Evolutionary conservation across 495 filamentous ascomycete species (phyloP), one percentile per base, ranked within the genome.

Genomic region (Aspergillus ostianus): DNA sequence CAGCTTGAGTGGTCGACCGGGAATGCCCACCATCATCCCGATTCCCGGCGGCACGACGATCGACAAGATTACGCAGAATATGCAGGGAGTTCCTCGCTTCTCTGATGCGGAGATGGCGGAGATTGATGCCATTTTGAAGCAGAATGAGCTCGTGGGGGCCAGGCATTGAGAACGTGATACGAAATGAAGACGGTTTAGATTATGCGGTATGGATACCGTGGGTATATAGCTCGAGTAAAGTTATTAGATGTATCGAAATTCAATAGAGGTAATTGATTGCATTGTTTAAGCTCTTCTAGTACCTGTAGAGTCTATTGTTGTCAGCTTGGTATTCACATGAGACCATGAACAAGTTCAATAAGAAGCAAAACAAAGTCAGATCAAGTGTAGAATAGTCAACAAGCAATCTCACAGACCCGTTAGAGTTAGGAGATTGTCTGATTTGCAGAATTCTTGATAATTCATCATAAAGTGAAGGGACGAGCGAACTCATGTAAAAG

Each of bases 1-100:
- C 36, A 74, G 74, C 4, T 68, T 86, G 56, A 81, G 83, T 49
- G 74, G 73, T 30, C 77, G 81, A 64, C 76, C 84, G 46, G 89
- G 85, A 13, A 80, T 87, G 69, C 84, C 86, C 13, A 81, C 78
- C 5, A 88, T 96, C 64, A 87, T 95, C 57, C 92, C 92, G 4
- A 95, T 97, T 62, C 92, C 91, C 0, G 92, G 92, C 15, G 84
- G 73, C 23, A 81, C 78, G 23, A 81, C 78, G 17, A 67, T 62
- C 36, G 75, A 77, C 56, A 78, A 75, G 66, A 72, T 81, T 20
- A 64, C 65, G 19, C 78, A 84, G 63, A 84, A 84, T 45, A 64
- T 72, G 62, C 52, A 63, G 21, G 76, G 72, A 17, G 66, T 77
- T 17, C 69, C 71, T 15, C 36, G 63, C 32, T 57, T 82, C 18